phyloP scores from a whole-genome alignment of 2,329 filamentous ascomycete species.

The Alternaria infectoria region DNA sequence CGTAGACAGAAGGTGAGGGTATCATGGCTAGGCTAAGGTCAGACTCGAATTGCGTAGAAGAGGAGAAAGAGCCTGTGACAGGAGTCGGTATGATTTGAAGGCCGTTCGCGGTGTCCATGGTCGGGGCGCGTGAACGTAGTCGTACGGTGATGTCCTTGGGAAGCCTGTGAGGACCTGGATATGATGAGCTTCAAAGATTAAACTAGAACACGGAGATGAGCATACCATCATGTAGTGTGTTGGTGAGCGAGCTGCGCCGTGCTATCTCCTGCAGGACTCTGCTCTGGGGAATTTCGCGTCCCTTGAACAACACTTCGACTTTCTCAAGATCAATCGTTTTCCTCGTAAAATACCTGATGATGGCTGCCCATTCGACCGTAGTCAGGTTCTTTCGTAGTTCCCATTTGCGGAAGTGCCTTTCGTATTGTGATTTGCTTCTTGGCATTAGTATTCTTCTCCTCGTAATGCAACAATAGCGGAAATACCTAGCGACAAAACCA shows the following conservation, averaged over 20 bases:
- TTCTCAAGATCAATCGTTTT: not conserved
- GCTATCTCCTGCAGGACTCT: not conserved
- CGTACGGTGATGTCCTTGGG: not conserved
- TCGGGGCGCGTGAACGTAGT: not conserved
- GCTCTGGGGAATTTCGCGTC: not conserved
- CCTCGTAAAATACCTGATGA: not conserved
- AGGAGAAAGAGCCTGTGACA: not conserved
- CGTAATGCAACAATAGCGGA: not conserved
- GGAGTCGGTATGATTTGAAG: not conserved
- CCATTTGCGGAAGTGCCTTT: not conserved
- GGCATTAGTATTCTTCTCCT: not conserved
- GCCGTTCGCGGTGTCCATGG: not conserved
- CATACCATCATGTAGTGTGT: not conserved
- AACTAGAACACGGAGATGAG: too few relatives aligned
- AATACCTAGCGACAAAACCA: not conserved
- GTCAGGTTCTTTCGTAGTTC: not conserved
- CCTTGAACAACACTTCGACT: not conserved
- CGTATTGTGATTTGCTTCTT: not conserved
- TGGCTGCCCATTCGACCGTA: not conserved
- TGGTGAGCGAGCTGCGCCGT: not conserved
- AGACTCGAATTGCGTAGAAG: not conserved
- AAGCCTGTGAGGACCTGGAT: not conserved
- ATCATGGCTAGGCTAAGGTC: not conserved
- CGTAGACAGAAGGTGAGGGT: accelerated
- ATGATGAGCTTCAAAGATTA: too few relatives aligned